Percentiles rank a stretch among this genome's conserved stretches.
These are phyloP conservation scores for Ascochyta koolunga DNA, from an alignment of 2,329 filamentous ascomycete genomes.

Conservation along the genomic window DNA sequence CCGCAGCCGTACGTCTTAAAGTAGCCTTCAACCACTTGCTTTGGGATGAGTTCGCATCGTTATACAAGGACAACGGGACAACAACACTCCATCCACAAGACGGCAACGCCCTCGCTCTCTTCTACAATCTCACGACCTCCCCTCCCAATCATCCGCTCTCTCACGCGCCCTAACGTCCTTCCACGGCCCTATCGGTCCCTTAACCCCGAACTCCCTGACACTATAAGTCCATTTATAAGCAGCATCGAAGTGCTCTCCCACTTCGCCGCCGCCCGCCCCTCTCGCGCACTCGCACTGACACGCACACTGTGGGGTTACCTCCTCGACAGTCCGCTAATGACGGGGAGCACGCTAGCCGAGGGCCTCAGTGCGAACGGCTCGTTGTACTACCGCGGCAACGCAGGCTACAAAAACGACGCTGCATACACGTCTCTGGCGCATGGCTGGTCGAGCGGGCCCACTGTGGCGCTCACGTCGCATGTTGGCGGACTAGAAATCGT, in stretches of 20 bases:
- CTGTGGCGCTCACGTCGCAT: conserved; percentile 13
- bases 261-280: conserved; percentile 25
- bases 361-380: conserved; percentile 48
- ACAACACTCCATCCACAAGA: conserved; percentile 31
- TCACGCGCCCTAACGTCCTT: background rate
- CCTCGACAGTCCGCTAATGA: conserved; percentile 40
- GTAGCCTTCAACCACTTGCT: conserved; percentile 18
- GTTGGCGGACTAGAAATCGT: conserved; percentile 23
- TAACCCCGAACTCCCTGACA: conserved; percentile 44
- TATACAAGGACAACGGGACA: conserved; percentile 29
- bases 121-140: conserved; percentile 28
- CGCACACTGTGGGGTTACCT: conserved; percentile 40
- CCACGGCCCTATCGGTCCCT: conserved; percentile 30
- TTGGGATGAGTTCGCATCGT: conserved; percentile 5
- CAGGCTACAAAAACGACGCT: conserved; percentile 43
- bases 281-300: conserved; percentile 37
- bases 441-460: conserved; percentile 44
- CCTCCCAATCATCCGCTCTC: conserved; percentile 13
- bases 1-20: conserved; percentile 16
- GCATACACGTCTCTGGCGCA: conserved; percentile 45
- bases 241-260: conserved; percentile 47
- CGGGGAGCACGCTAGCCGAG: conserved; percentile 47
- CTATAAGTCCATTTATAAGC: conserved; percentile 48
- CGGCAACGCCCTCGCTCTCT: conserved; percentile 28
- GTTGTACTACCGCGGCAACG: conserved; percentile 41